A percentile compares a stretch with the other conserved stretches of the same genome.
Conservation (phyloP, 768 basidiomycete genomes). For the Candolleomyces efflorescens region DNA sequence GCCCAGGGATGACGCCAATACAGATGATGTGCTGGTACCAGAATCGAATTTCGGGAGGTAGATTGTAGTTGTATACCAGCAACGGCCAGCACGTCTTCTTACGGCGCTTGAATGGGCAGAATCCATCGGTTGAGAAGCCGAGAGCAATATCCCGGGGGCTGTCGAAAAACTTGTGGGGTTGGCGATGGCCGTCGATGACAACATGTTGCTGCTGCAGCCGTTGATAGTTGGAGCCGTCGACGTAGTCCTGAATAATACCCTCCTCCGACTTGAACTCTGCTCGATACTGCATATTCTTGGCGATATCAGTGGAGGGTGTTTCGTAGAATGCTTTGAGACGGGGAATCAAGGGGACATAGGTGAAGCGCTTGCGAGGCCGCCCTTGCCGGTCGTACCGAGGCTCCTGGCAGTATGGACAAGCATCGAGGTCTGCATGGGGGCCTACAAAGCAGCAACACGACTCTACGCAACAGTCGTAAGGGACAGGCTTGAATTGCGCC, state of each 20-base stretch:
- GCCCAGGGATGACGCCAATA: slow-evolving; percentile 35
- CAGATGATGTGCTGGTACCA: slow-evolving; percentile 24
- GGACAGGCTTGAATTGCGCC: slow-evolving; percentile 23
- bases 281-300: slow-evolving; percentile 21
- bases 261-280: slow-evolving; percentile 15
- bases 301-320: slow-evolving; percentile 13
- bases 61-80: slow-evolving; percentile 36
- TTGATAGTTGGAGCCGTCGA: slow-evolving; percentile 31
- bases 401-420: slow-evolving; percentile 29
- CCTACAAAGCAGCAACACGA: slow-evolving; percentile 18
- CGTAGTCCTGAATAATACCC: slow-evolving; percentile 26
- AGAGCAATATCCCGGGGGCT: slow-evolving; percentile 38
- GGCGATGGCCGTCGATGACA: slow-evolving; percentile 11
- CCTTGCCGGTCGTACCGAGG: slow-evolving; percentile 3
- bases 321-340: slow-evolving; percentile 18
- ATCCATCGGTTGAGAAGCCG: slow-evolving; percentile 38
- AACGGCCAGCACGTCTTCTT: slow-evolving; percentile 36
- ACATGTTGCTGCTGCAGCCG: slow-evolving; percentile 19
- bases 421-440: slow-evolving; percentile 13
- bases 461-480: slow-evolving; percentile 22
- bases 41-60: slow-evolving; percentile 30
- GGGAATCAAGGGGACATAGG: slow-evolving; percentile 30
- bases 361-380: slow-evolving; percentile 23
- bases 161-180: slow-evolving; percentile 28
- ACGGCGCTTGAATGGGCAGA: slow-evolving; percentile 29